Evolutionary conservation across 345 rosid genomes (phyloP).

Genomic region (Rhodamnia rubescens): DNA sequence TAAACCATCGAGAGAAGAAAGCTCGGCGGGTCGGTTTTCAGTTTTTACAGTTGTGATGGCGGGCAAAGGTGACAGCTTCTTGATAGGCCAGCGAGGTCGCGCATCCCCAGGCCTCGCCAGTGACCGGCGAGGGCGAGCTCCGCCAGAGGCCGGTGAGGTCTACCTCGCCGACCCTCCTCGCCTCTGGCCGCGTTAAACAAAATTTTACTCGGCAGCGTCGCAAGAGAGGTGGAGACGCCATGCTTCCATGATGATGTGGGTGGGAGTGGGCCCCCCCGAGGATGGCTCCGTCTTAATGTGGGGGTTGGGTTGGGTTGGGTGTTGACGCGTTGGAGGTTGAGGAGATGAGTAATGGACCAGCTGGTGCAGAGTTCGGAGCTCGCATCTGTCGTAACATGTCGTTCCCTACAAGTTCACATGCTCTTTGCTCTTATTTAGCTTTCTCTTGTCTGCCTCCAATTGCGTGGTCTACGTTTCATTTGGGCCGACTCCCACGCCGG

Average conservation of each 20-base stretch:
- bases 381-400: neutral
- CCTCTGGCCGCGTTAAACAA: too few relatives aligned
- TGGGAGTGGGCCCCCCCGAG: neutral
- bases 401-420: neutral
- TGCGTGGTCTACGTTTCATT: neutral
- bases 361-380: neutral
- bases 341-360: neutral
- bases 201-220: neutral
- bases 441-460: neutral
- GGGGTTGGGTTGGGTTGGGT: neutral
- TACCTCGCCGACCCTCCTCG: too few relatives aligned
- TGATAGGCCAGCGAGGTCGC: too few relatives aligned
- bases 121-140: too few relatives aligned
- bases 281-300: neutral
- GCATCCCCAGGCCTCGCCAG: too few relatives aligned
- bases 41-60: too few relatives aligned
- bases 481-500: neutral
- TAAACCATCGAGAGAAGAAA: neutral
- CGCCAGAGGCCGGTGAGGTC: too few relatives aligned
- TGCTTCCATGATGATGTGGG: neutral
- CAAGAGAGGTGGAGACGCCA: neutral
- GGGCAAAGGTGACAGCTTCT: too few relatives aligned
- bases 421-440: neutral
- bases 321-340: neutral
- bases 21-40: neutral